Evolutionary conservation across 306 rosid genomes (phyloP), one percentile per base, ranked within the genome.

Genomic region (Canavalia gladiata): DNA sequence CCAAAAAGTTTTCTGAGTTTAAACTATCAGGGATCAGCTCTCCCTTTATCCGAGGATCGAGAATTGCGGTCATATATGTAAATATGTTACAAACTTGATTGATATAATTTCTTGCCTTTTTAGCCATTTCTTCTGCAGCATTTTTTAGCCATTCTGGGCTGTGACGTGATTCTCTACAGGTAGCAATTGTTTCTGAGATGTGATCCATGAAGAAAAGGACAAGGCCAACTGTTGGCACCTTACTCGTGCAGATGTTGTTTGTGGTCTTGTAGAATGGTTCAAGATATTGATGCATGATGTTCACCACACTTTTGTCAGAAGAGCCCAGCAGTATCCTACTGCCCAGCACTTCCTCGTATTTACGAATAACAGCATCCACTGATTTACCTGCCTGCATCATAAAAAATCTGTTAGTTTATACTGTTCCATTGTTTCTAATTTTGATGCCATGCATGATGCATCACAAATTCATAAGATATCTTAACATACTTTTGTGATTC

Each of bases 201-300:
- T 96, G 96, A 90, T 95, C 99, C 98, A 95, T 93, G 88, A 95
- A 95, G 88, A 93, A 91, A 70, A 95, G 98, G 78, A 89, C 94
- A 80, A 95, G 87, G 49, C 99, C 99, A 9, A 93, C 87, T 0
- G 97, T 95, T 42, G 79, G 97, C 79, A 95, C 87, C 91, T 89
- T 93, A 87, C 84, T 92, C 5, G 96, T 88, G 93, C 99, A 95
- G 77, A 95, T 91, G 77, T 93, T 84, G 84, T 91, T 93, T 66
- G 98, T 95, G 79, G 98, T 96, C 85, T 96, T 96, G 89, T 91
- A 89, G 73, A 96, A 93, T 10, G 99, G 97, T 80, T 95, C 94
- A 51, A 95, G 89, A 90, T 84, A 93, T 74, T 90, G 98, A 79
- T 95, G 99, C 86, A 88, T 84, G 49, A 88, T 82, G 87, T 67